Base-by-base conservation (phyloP, 805 yeast species). In the Candida nitratophila region DNA sequence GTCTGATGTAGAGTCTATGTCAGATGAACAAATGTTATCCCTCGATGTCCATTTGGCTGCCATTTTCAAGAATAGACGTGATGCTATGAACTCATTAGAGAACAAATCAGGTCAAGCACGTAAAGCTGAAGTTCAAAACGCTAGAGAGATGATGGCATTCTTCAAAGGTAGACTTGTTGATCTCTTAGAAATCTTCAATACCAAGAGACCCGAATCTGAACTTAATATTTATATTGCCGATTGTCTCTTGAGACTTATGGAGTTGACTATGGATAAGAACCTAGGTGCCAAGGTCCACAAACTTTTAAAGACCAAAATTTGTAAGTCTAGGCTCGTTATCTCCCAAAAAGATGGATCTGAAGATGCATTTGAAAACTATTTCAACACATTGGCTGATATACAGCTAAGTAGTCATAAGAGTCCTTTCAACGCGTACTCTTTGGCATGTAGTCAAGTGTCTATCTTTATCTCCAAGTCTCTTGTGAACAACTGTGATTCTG, bases 11-110 rank as follows among this genome's bases (percentile, higher is more conserved):
- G 95, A 86, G 51, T 81, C 91, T 0, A 86, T 89, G 95, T 95
- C 90, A 47, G 97, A 90, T 62, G 96, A 90, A 54, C 89, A 89
- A 60, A 91, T 91, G 98, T 80, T 89, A 82, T 95, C 90, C 19
- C 76, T 91, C 54, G 98, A 91, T 59, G 85, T 74, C 20, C 93
- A 88, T 48, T 68, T 91, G 27, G 77, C 96, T 0, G 74, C 74
- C 43, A 91, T 91, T 44, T 91, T 91, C 73, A 78, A 83, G 55
- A 91, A 88, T 54, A 77, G 97, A 53, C 79, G 81, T 51, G 80
- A 77, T 47, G 84, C 86, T 0, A 61, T 87, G 43, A 63, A 77
- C 10, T 59, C 57, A 8, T 52, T 68, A 22, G 66, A 68, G 29
- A 65, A 76, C 3, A 74, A 74, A 6, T 57, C 65, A 3, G 89